Evolutionary conservation across 1,139 yeast species (phyloP), one percentile per base, ranked within the genome.

Genomic region (Suhomyces choctaworum): DNA sequence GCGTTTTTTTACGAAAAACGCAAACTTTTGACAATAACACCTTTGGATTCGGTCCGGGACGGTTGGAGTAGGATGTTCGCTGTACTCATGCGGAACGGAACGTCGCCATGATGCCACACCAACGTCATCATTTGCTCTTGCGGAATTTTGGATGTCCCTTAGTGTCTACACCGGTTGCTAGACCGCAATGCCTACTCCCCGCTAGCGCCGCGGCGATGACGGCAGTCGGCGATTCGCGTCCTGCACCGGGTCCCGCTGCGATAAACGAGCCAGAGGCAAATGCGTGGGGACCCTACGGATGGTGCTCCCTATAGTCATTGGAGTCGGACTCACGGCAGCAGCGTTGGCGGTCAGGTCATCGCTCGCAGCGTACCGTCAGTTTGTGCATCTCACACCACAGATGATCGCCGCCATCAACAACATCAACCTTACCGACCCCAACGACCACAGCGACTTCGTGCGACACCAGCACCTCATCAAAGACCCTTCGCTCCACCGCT

Each of bases 281-380:
- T 20, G n/a, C 22, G 19, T 13, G 27, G n/a, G n/a, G n/a, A 6
- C 20, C 20, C 20, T 8, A 17, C 8, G 8, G 8, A 56, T 65
- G 71, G 71, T 76, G 16, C 58, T 80, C 22, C 86, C 87, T 10
- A 69, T 80, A 3, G 54, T 80, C 15, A 45, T 77, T 7, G 86
- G 85, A 3, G 37, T 78, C 7, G 85, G 83, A 1, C 74, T 73
- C 8, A 76, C 86, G 0, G 47, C 73, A 0, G 66, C 63, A 0
- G 85, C 84, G 0, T 49, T 80, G 6, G 65, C 79, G 0, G 66
- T 73, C 14, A 76, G 70, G 51, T 72, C 82, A 1, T 66, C 77
- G 2, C 33, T 78, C 1, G 46, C 60, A 3, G 77, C 86, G 1
- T 61, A 62, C 25, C 43, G 64, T 6, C 68, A 74, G 46, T 78